Evolutionary conservation across 805 yeast species (phyloP), one percentile per base, ranked within the genome.

Genomic region (Osmozyma mogii): DNA sequence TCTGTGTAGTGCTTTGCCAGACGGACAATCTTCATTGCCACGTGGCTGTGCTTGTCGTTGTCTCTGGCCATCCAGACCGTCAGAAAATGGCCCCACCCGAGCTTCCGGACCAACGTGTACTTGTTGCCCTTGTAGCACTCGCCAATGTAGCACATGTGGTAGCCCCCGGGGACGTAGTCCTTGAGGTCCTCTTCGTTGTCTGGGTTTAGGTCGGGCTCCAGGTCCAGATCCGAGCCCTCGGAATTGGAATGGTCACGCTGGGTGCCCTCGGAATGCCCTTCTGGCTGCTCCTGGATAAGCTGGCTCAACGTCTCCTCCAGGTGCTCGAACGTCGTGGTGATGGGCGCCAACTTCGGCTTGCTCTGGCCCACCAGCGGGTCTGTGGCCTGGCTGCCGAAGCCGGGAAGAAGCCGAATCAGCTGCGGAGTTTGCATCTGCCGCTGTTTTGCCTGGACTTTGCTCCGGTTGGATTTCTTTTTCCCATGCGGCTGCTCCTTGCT

Each of bases 61-160:
- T 22, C 29, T 17, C 52, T 46, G 1, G 80, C 80, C 17, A 77
- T 50, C 83, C 83, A 77, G n/a, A 77, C 84, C 1, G 83, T 75
- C 22, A 79, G 71, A 42, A 77, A 77, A 44, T 76, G 81, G 20
- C 84, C 84, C 81, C 81, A 75, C 3, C 84, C 84, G 6, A 77
- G 54, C 47, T 76, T 76, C 17, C 81, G 54, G 13, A 72, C 56
- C 15, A 75, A 53, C 3, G 54, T 44, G 30, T 47, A 41, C 22
- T 44, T 50, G 27, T 57, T 49, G 6, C 58, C 47, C 22, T 71
- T 72, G 43, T 73, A 72, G 10, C 53, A 46, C 40, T 77, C 83
- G 17, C 77, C 75, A 17, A 71, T 62, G 32, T 42, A 56, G 4
- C 76, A 76, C 2, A 82, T 78, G 45, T 76, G 82, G 50, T 76